phyloP scores from a whole-genome alignment of 306 rosid species.

The Vigna nakashimae region DNA sequence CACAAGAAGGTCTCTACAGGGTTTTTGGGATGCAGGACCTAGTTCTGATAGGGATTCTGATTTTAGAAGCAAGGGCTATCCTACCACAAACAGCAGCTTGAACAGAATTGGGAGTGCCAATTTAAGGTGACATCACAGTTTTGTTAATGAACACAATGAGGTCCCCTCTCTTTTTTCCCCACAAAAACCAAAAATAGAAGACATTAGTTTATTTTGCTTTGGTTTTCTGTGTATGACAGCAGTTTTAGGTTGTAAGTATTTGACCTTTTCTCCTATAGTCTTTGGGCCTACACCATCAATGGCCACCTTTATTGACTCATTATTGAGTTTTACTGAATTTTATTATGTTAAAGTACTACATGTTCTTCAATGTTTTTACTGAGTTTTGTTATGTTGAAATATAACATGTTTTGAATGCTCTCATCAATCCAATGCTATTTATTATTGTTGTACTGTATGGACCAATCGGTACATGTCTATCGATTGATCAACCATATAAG shows the following conservation, averaged over 20 bases:
- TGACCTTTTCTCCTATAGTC: constrained; percentile 42
- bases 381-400: constrained; percentile 29
- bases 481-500: too few species aligned
- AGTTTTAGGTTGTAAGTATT: constrained; percentile 55
- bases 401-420: constrained; percentile 19
- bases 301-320: constrained; percentile 36
- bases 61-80: constrained; percentile 48
- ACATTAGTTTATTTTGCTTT: background rate
- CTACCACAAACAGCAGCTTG: constrained; percentile 50
- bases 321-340: constrained; percentile 23
- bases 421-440: background rate
- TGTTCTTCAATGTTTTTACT: constrained; percentile 37
- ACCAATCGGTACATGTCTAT: too few species aligned
- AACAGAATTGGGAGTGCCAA: constrained; percentile 60
- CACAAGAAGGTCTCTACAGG: constrained; percentile 52
- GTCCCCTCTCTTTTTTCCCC: background rate
- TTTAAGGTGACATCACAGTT: constrained; percentile 56
- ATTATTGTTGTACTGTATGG: background rate
- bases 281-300: constrained; percentile 29
- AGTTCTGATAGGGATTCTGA: constrained; percentile 57
- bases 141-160: background rate
- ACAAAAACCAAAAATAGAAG: background rate
- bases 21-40: constrained; percentile 62
- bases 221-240: constrained; percentile 42
- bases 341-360: constrained; percentile 31